Conservation (phyloP, 306 rosid species). For the Comarum palustre region DNA sequence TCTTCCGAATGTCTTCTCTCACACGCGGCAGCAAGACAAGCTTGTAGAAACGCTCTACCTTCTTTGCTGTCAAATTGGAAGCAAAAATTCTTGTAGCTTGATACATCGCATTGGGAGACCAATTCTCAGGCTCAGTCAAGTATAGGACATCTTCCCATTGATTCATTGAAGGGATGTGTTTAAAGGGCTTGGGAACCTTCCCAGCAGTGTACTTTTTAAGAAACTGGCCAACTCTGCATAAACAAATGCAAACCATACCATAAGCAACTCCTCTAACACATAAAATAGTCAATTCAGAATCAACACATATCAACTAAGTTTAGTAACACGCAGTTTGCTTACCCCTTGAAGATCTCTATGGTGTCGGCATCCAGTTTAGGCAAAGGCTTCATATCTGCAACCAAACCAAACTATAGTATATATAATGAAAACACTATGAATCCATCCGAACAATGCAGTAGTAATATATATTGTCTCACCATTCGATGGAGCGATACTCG, state of each 20-base stretch:
- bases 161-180: conserved; percentile 62
- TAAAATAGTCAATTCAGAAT: not conserved
- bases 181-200: conserved; percentile 73
- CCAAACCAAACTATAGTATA: not conserved
- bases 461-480: not conserved
- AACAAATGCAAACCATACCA: conserved; percentile 7
- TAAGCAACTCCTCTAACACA: not conserved
- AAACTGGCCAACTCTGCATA: conserved; percentile 59
- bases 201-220: conserved; percentile 70
- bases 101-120: conserved; percentile 90
- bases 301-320: not conserved
- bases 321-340: conserved; percentile 4
- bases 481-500: conserved; percentile 38
- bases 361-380: conserved; percentile 66
- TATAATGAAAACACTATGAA: not conserved
- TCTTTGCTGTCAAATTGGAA: conserved; percentile 68
- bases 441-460: conserved; percentile 1
- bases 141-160: conserved; percentile 82
- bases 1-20: conserved; percentile 75
- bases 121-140: conserved; percentile 80
- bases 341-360: conserved; percentile 76
- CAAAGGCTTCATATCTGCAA: conserved; percentile 59
- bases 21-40: conserved; percentile 85
- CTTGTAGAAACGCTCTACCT: conserved; percentile 77
- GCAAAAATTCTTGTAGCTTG: conserved; percentile 85